phyloP scores from a whole-genome alignment of 495 filamentous ascomycete species.

The Cercophora newfieldiana region DNA sequence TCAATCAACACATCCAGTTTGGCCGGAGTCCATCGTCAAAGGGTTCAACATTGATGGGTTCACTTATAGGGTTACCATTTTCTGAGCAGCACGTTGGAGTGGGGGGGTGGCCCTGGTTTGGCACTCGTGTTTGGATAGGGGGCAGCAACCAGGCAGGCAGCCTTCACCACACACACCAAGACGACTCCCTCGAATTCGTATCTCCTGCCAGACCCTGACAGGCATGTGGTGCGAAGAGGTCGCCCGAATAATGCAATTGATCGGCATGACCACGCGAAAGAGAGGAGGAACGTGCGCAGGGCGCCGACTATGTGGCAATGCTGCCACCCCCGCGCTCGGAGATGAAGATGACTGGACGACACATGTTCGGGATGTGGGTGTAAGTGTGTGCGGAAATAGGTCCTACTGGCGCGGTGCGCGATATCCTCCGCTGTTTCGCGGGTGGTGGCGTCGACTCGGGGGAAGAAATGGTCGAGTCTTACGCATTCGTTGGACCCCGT shows the following conservation, averaged over 20 bases:
- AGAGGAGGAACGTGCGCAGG: neutral
- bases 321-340: slow-evolving; percentile 1
- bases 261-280: no score
- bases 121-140: no score
- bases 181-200: no score
- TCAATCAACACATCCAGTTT: neutral
- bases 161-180: no score
- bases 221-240: no score
- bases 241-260: no score
- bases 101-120: no score
- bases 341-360: neutral
- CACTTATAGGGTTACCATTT: slow-evolving; percentile 1
- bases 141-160: no score
- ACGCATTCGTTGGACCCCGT: no score
- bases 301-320: neutral
- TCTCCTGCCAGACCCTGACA: no score
- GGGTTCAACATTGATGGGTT: slow-evolving; percentile 3
- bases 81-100: neutral
- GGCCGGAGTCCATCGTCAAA: neutral
- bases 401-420: neutral
- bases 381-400: neutral
- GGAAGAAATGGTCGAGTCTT: slow-evolving; percentile 1
- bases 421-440: neutral
- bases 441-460: neutral
- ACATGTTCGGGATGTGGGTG: neutral